Percentiles rank a stretch among this genome's conserved stretches.
Evolutionary conservation across 768 basidiomycete species (phyloP).

Genomic region (Russula foetens): DNA sequence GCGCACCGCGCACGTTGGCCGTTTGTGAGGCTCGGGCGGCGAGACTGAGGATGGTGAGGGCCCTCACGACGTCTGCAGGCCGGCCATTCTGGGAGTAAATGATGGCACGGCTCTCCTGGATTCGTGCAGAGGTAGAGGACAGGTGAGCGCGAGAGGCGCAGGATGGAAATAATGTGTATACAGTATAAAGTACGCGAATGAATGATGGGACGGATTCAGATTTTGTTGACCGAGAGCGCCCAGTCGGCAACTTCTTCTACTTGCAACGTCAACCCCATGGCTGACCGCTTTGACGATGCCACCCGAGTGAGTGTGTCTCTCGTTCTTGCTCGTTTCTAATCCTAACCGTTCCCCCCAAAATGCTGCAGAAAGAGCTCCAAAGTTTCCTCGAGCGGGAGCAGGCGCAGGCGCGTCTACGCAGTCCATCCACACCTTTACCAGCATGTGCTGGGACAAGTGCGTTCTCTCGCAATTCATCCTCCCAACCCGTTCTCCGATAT

Average conservation of each 20-base stretch:
- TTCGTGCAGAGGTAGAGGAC: no score
- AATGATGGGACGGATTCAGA: no score
- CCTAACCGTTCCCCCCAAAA: neutral
- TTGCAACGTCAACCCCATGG: conserved; percentile 28
- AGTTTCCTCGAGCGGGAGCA: conserved; percentile 78
- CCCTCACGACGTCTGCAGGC: no score
- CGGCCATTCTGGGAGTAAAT: no score
- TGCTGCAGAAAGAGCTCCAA: conserved; percentile 68
- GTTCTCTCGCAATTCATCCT: conserved; percentile 24
- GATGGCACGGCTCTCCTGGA: no score
- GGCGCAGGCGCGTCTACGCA: conserved; percentile 59
- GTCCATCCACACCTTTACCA: conserved; percentile 69
- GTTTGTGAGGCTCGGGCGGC: no score
- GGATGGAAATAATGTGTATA: no score
- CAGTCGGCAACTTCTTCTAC: neutral
- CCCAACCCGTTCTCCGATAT: neutral
- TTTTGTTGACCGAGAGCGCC: neutral
- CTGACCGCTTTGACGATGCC: conserved; percentile 67
- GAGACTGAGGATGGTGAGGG: no score
- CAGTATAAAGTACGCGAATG: no score
- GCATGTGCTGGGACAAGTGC: conserved; percentile 90
- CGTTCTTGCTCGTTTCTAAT: neutral
- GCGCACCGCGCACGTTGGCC: no score
- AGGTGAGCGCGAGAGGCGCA: no score
- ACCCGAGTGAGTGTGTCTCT: conserved; percentile 45